A percentile compares a stretch with the other conserved stretches of the same genome.
These are phyloP conservation scores for Tolypocladium endophyticum DNA, from an alignment of 2,329 filamentous ascomycete species.

Conservation along the genomic window DNA sequence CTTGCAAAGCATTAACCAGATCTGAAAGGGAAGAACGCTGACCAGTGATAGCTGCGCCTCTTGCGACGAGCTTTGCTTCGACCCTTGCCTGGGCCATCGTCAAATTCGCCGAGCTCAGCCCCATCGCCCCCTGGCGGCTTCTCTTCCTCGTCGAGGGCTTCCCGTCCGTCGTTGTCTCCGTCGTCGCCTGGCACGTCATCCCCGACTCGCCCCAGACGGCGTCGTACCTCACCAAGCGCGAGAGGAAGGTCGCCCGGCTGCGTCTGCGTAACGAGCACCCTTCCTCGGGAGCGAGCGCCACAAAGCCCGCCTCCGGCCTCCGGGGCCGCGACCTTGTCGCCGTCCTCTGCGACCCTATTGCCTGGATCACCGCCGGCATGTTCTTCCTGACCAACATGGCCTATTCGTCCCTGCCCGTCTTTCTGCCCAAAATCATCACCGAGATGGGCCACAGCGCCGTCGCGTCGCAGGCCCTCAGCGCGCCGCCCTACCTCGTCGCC, in stretches of 20 bases:
- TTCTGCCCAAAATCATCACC: slow-evolving; percentile 69
- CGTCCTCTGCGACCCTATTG: slow-evolving; percentile 22
- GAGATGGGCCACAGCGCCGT: slow-evolving; percentile 64
- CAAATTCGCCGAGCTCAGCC: slow-evolving; percentile 50
- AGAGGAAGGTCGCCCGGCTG: slow-evolving; percentile 59
- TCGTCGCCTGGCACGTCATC: slow-evolving; percentile 63
- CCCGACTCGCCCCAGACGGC: slow-evolving; percentile 66
- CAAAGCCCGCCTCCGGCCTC: slow-evolving; percentile 25
- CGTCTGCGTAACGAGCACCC: slow-evolving; percentile 45
- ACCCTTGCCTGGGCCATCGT: slow-evolving; percentile 72
- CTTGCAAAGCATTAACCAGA: neutral
- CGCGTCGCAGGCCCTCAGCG: slow-evolving; percentile 65
- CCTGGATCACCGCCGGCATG: slow-evolving; percentile 67
- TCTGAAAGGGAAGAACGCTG: neutral
- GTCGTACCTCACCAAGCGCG: slow-evolving; percentile 48
- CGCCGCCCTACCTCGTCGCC: slow-evolving; percentile 69
- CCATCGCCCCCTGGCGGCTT: slow-evolving; percentile 75
- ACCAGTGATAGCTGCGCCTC: slow-evolving; percentile 48
- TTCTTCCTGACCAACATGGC: slow-evolving; percentile 84
- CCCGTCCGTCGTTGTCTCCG: slow-evolving; percentile 65
- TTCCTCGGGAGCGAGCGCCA: neutral
- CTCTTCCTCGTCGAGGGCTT: slow-evolving; percentile 80
- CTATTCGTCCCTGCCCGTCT: slow-evolving; percentile 79
- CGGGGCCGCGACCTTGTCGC: slow-evolving; percentile 45
- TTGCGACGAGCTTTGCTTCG: slow-evolving; percentile 71